Base-by-base conservation (phyloP, 352 stramenopile genomes). In the Phytopythium chamaehyphon region DNA sequence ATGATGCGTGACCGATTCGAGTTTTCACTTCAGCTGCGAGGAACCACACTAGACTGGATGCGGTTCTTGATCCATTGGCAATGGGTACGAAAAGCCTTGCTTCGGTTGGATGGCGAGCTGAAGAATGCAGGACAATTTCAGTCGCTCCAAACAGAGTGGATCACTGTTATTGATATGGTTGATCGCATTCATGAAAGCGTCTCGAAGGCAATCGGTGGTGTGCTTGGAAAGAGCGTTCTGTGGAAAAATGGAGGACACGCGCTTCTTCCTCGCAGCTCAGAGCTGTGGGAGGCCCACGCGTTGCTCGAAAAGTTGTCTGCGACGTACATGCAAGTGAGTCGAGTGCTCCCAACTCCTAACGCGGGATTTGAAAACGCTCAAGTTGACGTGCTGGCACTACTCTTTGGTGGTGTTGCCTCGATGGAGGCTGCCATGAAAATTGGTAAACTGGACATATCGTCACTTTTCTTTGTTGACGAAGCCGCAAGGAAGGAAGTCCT, bases 181-280 rank as follows among this genome's bases (percentile, higher is more conserved):
- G 70, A 93, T 23, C 77, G 84, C 15, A 76, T 93, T 47, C 62
- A 90, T 44, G 70, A 76, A 15, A 82, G 73, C 22, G 91, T 95
- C 40, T 64, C 79, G 23, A 76, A 75, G 40, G 57, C 81, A 10
- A 88, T 95, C 18, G 84, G 84, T 2, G 86, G 79, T 23, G 50
- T 60, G 2, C 62, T 73, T 3, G 69, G 69, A 43, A 94, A 91
- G 51, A 78, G 96, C 54, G 76, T 86, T 18, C 65, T 98, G 14
- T 98, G 93, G 91, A 98, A 98, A 57, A 86, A 79, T 47, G 92
- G 92, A 47, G 90, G 90, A 1, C 88, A 97, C 43, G 76, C 76
- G 6, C 55, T 92, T 16, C 57, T 92, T n/a, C 82, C 79, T 39
- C 83, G 71, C 22, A 88, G 43, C 52, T 48, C 44, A 16, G 59